These are phyloP conservation scores for Lecanicillium sp. DNA, from an alignment of 2,329 filamentous ascomycete species.

Conservation along the genomic window DNA sequence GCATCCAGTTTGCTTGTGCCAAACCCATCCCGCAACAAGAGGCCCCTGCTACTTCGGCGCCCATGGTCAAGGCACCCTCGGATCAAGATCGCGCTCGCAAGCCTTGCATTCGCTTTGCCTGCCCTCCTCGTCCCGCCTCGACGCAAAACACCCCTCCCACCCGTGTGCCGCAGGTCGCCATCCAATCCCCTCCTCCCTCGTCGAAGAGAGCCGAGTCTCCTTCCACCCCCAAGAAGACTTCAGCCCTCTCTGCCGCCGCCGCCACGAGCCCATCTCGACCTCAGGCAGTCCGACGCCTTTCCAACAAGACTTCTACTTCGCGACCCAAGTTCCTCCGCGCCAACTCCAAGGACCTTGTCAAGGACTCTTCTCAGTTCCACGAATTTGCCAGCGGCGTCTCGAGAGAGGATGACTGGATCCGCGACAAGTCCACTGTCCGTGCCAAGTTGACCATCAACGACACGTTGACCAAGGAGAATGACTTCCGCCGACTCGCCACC, in stretches of 20 bases:
- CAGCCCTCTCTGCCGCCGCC: conserved; percentile 14
- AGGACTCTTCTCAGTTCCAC: conserved; percentile 64
- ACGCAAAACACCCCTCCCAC: conserved; percentile 30
- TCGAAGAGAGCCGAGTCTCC: conserved; percentile 1
- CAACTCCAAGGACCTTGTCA: conserved; percentile 39
- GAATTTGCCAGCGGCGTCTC: conserved; percentile 82
- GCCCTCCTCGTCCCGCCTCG: conserved; percentile 45
- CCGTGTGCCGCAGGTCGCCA: conserved; percentile 9
- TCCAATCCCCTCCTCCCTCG: conserved; percentile 1
- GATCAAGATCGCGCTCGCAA: conserved; percentile 39
- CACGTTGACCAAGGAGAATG: conserved; percentile 82
- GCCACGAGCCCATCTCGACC: conserved; percentile 14
- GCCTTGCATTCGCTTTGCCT: conserved; percentile 69
- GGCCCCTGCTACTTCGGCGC: conserved; percentile 19
- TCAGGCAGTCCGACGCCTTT: conserved; percentile 9
- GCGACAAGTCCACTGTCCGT: conserved; percentile 53
- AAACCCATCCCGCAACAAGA: conserved; percentile 44
- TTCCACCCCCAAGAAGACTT: conserved; percentile 23
- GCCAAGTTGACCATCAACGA: conserved; percentile 81
- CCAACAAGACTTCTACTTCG: conserved; percentile 15
- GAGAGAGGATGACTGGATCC: conserved; percentile 86
- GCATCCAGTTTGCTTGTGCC: conserved; percentile 85
- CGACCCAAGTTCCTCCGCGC: conserved; percentile 43
- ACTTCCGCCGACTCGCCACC: conserved; percentile 74
- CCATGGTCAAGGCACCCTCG: conserved; percentile 24